These are phyloP conservation scores for Brettanomyces anomalus DNA, from an alignment of 805 yeast genomes.

Conservation along the genomic window DNA sequence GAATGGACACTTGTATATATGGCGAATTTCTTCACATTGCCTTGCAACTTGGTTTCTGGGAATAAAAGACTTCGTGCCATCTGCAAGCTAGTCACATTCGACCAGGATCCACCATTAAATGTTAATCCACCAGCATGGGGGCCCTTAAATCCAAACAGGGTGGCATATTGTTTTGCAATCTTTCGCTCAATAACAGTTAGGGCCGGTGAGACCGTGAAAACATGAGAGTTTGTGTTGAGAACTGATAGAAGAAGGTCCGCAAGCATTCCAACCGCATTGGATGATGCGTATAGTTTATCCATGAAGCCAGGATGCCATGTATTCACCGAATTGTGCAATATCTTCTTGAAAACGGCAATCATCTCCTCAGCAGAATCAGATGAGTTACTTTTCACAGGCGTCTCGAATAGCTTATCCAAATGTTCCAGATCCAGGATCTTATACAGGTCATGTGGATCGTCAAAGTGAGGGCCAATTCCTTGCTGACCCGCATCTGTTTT, in stretches of 20 bases:
- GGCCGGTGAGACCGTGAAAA: slow-evolving; percentile 77
- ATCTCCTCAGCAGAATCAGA: slow-evolving; percentile 29
- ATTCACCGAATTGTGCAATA: slow-evolving; percentile 60
- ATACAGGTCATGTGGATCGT: slow-evolving; percentile 39
- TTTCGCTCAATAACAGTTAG: slow-evolving; percentile 65
- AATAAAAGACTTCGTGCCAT: slow-evolving; percentile 58
- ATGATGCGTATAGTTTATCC: slow-evolving; percentile 79
- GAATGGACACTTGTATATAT: slow-evolving; percentile 64
- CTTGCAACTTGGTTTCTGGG: slow-evolving; percentile 62
- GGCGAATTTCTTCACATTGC: slow-evolving; percentile 55
- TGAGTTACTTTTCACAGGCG: slow-evolving; percentile 12
- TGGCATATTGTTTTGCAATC: slow-evolving; percentile 60
- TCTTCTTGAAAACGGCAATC: slow-evolving; percentile 39
- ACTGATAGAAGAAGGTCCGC: slow-evolving; percentile 61
- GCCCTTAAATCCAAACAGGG: slow-evolving; percentile 47
- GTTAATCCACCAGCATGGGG: slow-evolving; percentile 71
- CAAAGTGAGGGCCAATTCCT: slow-evolving; percentile 40
- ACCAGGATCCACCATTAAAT: slow-evolving; percentile 83
- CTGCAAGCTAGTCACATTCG: slow-evolving; percentile 71
- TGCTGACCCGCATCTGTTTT: slow-evolving; percentile 35
- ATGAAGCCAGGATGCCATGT: slow-evolving; percentile 85
- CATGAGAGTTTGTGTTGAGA: slow-evolving; percentile 78
- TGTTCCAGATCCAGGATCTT: slow-evolving; percentile 27
- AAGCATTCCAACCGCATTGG: slow-evolving; percentile 75
- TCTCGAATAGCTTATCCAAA: slow-evolving; percentile 14